Percentiles rank a stretch among this genome's conserved stretches.
phyloP scores from a whole-genome alignment of 192 early-diverging fungal genomes.

The Endogone sp. region DNA sequence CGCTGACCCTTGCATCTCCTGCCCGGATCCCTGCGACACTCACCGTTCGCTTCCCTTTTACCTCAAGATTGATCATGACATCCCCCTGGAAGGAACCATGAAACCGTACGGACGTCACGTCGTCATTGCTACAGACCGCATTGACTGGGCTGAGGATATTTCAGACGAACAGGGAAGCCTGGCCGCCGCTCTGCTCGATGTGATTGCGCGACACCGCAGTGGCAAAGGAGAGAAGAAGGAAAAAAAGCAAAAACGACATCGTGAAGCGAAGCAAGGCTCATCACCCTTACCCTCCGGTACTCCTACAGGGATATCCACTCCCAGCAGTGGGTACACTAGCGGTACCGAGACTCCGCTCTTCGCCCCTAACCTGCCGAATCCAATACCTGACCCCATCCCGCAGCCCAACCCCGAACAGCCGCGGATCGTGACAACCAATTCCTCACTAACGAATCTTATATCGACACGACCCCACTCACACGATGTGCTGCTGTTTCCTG shows the following conservation, averaged over 20 bases:
- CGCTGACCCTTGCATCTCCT: slow-evolving; percentile 35
- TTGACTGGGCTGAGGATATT: slow-evolving; percentile 45
- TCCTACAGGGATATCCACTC: no score
- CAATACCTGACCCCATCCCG: no score
- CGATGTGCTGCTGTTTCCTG: slow-evolving; percentile 44
- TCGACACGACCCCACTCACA: slow-evolving; percentile 28
- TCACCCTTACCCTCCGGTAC: neutral
- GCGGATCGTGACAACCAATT: slow-evolving; percentile 47
- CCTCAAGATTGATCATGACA: slow-evolving; percentile 42
- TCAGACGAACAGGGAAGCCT: slow-evolving; percentile 44
- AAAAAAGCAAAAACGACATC: neutral
- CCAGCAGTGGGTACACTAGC: no score
- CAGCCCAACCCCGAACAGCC: slow-evolving; percentile 14
- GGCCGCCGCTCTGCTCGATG: slow-evolving; percentile 25
- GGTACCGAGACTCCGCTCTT: neutral
- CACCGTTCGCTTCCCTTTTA: slow-evolving; percentile 46
- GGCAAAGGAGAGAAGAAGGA: neutral
- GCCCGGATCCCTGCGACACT: slow-evolving; percentile 41
- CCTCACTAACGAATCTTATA: slow-evolving; percentile 20
- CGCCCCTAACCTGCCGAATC: no score
- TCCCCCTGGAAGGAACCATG: slow-evolving; percentile 40
- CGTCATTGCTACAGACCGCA: slow-evolving; percentile 47
- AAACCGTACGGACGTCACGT: slow-evolving; percentile 53
- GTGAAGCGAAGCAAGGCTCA: neutral
- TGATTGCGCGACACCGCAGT: slow-evolving; percentile 3